These are phyloP conservation scores for Pleurotus djamor DNA, from an alignment of 768 basidiomycete genomes.

Conservation along the genomic window DNA sequence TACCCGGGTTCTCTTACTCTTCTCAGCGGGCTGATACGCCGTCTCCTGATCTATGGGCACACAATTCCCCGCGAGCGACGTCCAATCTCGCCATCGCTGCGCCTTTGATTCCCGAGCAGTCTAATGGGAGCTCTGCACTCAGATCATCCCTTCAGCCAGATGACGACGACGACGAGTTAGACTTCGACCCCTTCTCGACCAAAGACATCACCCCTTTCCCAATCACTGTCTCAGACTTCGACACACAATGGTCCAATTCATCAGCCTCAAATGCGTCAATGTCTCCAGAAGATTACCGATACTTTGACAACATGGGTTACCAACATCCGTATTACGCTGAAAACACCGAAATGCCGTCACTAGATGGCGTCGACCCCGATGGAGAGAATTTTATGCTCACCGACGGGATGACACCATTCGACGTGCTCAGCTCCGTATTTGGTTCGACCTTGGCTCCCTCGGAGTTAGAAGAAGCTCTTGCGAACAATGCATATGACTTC, in stretches of 20 bases:
- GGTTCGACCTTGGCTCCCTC: slow-evolving; percentile 86
- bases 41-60: slow-evolving; percentile 91
- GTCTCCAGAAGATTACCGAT: slow-evolving; percentile 48
- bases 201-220: slow-evolving; percentile 58
- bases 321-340: slow-evolving; percentile 17
- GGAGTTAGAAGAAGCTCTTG: slow-evolving; percentile 92
- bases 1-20: slow-evolving; percentile 42
- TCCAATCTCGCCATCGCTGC: slow-evolving; percentile 92
- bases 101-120: slow-evolving; percentile 77
- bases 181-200: slow-evolving; percentile 75
- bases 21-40: slow-evolving; percentile 68
- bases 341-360: slow-evolving; percentile 15
- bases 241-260: slow-evolving; percentile 52
- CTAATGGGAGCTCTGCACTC: slow-evolving; percentile 59
- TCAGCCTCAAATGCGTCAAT: slow-evolving; percentile 44
- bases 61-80: slow-evolving; percentile 63
- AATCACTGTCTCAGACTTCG: slow-evolving; percentile 61
- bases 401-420: slow-evolving; percentile 97
- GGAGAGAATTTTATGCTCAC: slow-evolving; percentile 64
- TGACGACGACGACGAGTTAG: slow-evolving; percentile 74
- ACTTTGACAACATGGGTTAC: slow-evolving; percentile 23
- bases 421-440: slow-evolving; percentile 93
- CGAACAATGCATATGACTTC: slow-evolving; percentile 89
- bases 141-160: slow-evolving; percentile 60
- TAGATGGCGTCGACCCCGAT: slow-evolving; percentile 31